A percentile compares a stretch with the other conserved stretches of the same genome.
These are phyloP conservation scores for Mucor lusitanicus DNA, from an alignment of 371 early-diverging fungal species.

Conservation along the genomic window DNA sequence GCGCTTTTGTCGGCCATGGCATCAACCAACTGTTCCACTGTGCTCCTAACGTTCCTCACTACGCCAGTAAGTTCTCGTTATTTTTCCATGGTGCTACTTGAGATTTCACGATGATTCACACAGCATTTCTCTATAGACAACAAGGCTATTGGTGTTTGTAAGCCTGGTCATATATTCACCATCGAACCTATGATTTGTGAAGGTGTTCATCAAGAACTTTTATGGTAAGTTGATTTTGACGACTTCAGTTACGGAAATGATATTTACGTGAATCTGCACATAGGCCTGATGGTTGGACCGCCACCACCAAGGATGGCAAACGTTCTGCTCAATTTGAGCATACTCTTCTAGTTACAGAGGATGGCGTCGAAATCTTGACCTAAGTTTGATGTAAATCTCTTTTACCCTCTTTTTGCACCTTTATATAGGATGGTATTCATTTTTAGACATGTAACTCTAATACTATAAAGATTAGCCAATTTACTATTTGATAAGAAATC, in stretches of 20 bases:
- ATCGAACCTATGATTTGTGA: conserved; percentile 98
- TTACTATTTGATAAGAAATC: not conserved
- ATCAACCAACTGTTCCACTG: conserved; percentile 89
- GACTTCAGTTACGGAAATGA: not conserved
- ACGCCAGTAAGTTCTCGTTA: conserved; percentile 64
- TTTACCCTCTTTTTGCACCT: not conserved
- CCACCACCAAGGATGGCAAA: conserved; percentile 91
- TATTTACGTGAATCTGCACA: not conserved
- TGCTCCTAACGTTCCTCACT: conserved; percentile 93
- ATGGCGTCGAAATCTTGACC: conserved; percentile 91
- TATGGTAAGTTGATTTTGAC: conserved; percentile 34
- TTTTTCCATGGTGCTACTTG: not conserved
- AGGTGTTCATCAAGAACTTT: conserved; percentile 54
- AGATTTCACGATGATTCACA: not conserved
- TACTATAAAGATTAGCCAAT: not conserved
- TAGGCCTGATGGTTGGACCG: conserved; percentile 93
- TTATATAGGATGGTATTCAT: not conserved
- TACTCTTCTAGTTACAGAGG: conserved; percentile 91
- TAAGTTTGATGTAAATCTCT: conserved; percentile 1
- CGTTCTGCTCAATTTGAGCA: conserved; percentile 98
- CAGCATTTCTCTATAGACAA: conserved; percentile 54
- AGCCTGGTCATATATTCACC: conserved; percentile 93
- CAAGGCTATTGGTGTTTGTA: conserved; percentile 93
- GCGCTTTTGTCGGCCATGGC: conserved; percentile 95
- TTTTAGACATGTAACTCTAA: not conserved